Conservation (phyloP, 2,329 filamentous ascomycete species). For the Claviceps sp. region DNA sequence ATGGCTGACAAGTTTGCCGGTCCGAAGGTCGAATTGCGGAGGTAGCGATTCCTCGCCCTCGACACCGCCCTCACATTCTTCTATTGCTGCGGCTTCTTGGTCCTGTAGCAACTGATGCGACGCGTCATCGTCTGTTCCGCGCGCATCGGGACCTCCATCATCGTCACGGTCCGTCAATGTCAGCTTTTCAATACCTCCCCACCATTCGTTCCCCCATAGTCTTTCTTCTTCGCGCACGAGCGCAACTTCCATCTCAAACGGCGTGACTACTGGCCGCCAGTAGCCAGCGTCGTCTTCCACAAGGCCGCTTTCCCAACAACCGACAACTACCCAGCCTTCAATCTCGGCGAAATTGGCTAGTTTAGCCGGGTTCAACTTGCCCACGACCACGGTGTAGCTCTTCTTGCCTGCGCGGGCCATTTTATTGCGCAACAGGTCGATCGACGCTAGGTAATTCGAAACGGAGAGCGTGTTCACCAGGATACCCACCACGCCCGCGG, state of each 20-base stretch:
- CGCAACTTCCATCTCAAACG: slow-evolving; percentile 76
- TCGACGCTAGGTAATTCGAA: slow-evolving; percentile 73
- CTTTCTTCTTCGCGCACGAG: slow-evolving; percentile 62
- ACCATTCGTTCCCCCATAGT: slow-evolving; percentile 81
- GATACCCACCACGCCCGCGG: slow-evolving; percentile 78
- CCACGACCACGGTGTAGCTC: slow-evolving; percentile 89
- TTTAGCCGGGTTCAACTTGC: slow-evolving; percentile 91
- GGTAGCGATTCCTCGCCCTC: slow-evolving; percentile 61
- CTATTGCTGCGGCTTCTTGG: not conserved
- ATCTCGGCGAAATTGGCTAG: slow-evolving; percentile 93
- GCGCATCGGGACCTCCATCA: not conserved
- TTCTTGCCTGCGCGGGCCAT: slow-evolving; percentile 82
- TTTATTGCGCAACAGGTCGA: slow-evolving; percentile 56
- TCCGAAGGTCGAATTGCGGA: slow-evolving; percentile 85
- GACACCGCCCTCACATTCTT: slow-evolving; percentile 23
- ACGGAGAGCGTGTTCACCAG: slow-evolving; percentile 92
- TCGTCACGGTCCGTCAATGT: slow-evolving; percentile 19
- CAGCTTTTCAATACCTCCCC: slow-evolving; percentile 67
- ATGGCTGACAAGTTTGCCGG: slow-evolving; percentile 67
- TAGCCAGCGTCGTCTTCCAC: slow-evolving; percentile 74
- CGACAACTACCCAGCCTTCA: slow-evolving; percentile 92
- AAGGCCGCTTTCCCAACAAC: slow-evolving; percentile 93
- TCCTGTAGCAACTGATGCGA: not conserved
- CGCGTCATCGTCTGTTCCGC: not conserved
- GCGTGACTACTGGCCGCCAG: slow-evolving; percentile 83